Conservation (phyloP, 2,329 filamentous ascomycete species). For the Verticillium longisporum region DNA sequence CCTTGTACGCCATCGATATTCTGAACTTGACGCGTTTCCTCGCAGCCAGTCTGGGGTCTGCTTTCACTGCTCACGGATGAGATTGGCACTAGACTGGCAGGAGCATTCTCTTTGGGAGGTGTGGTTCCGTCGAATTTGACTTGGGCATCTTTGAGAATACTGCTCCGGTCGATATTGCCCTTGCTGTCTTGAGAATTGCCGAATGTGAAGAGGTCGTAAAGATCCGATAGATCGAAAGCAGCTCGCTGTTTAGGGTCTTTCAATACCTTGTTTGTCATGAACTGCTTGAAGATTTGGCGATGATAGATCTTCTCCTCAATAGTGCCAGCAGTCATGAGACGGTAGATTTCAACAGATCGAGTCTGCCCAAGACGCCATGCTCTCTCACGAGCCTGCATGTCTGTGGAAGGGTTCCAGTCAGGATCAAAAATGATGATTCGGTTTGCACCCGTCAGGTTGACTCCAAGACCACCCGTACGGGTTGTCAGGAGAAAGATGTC, state of each 20-base stretch:
- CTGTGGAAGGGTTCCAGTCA: conserved; percentile 97
- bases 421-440: conserved; percentile 98
- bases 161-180: conserved; percentile 73
- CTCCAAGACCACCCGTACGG: conserved; percentile 87
- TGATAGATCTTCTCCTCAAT: conserved; percentile 99
- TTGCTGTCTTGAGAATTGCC: conserved; percentile 53
- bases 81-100: conserved; percentile 5
- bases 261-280: conserved; percentile 91
- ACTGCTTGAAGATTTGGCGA: conserved; percentile 97
- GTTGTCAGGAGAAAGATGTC: conserved; percentile 93
- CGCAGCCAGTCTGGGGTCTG: conserved; percentile 9
- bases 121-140: conserved; percentile 31
- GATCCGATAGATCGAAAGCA: conserved; percentile 80
- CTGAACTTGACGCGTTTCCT: conserved; percentile 37
- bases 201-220: conserved; percentile 87
- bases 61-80: conserved; percentile 1
- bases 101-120: conserved; percentile 15
- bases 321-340: conserved; percentile 95
- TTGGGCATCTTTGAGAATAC: conserved; percentile 82
- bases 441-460: conserved; percentile 91
- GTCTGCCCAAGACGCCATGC: conserved; percentile 96
- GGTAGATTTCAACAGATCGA: conserved; percentile 89
- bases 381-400: conserved; percentile 88
- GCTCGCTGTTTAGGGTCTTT: conserved; percentile 91
- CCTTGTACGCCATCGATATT: conserved; percentile 55